Evolutionary conservation across 2,329 filamentous ascomycete species (phyloP).

Genomic region (Onygenales sp.): DNA sequence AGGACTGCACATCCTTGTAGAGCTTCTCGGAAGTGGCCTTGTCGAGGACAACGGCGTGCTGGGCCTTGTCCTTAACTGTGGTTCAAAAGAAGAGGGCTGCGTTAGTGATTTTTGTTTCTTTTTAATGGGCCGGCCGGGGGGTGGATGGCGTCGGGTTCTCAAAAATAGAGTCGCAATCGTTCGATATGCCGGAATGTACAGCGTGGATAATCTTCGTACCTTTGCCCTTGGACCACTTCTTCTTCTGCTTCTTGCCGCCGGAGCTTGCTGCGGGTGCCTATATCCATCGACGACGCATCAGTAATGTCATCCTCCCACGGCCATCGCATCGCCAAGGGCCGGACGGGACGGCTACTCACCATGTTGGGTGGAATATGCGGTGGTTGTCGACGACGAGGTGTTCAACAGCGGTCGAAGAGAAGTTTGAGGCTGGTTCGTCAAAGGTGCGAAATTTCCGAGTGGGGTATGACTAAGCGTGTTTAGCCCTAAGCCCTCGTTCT

Average conservation of each 20-base stretch:
- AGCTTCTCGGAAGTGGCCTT: slow-evolving; percentile 96
- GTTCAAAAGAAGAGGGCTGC: slow-evolving; percentile 5
- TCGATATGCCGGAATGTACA: background rate
- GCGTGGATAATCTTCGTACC: slow-evolving; percentile 29
- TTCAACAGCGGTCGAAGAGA: slow-evolving; percentile 18
- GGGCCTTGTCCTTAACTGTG: slow-evolving; percentile 99
- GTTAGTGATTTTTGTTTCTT: slow-evolving; percentile 12
- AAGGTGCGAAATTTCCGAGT: slow-evolving; percentile 27
- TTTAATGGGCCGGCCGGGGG: background rate
- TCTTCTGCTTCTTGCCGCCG: slow-evolving; percentile 45
- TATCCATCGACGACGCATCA: background rate
- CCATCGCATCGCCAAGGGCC: background rate
- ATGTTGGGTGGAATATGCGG: slow-evolving; percentile 15
- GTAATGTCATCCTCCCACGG: background rate
- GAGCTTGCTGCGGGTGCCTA: slow-evolving; percentile 36
- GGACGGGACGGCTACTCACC: background rate
- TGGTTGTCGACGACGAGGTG: slow-evolving; percentile 24
- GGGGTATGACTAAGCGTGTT: slow-evolving; percentile 25
- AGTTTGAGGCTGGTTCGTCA: slow-evolving; percentile 14
- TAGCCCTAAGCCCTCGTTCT: slow-evolving; percentile 26
- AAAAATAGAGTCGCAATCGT: background rate
- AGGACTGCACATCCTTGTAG: slow-evolving; percentile 99
- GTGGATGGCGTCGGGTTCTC: background rate
- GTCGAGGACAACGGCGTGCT: slow-evolving; percentile 97
- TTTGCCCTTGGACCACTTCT: slow-evolving; percentile 51